Percentiles rank a stretch among this genome's conserved stretches.
These are phyloP conservation scores for Penicillium olsonii DNA, from an alignment of 2,329 filamentous ascomycete genomes.

Conservation along the genomic window DNA sequence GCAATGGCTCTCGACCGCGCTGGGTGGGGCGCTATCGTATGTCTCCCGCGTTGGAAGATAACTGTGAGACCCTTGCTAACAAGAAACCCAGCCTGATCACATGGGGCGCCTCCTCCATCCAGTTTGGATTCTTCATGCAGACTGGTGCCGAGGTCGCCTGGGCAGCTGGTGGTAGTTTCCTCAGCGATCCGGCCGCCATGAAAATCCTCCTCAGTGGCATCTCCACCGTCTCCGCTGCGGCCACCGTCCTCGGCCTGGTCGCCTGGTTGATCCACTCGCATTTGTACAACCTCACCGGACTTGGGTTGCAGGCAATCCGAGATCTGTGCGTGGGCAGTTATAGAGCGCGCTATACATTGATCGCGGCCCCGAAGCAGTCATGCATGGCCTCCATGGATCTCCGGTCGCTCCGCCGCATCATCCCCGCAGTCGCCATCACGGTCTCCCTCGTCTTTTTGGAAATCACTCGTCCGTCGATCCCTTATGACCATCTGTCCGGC, in stretches of 20 bases:
- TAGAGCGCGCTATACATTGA: constrained; percentile 21
- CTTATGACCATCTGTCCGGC: constrained; percentile 39
- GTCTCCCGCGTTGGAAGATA: constrained; percentile 10
- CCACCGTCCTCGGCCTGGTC: constrained; percentile 27
- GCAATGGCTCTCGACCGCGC: constrained; percentile 27
- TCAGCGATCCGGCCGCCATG: constrained; percentile 39
- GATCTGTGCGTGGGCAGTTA: constrained; percentile 17
- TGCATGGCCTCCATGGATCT: constrained; percentile 20
- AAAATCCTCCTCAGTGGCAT: constrained; percentile 40
- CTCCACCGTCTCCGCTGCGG: constrained; percentile 27
- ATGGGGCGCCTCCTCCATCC: constrained; percentile 34
- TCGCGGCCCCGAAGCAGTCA: constrained; percentile 19
- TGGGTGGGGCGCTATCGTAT: constrained; percentile 33
- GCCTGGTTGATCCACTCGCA: constrained; percentile 32
- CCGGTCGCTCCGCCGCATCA: constrained; percentile 21
- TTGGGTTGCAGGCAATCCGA: constrained; percentile 23
- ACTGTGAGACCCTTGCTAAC: background rate
- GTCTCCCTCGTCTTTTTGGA: constrained; percentile 33
- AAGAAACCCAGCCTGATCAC: constrained; percentile 28
- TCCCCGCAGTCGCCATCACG: constrained; percentile 18
- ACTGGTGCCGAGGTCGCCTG: constrained; percentile 44
- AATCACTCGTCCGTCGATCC: constrained; percentile 32
- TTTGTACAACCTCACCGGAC: constrained; percentile 31
- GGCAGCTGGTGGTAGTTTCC: constrained; percentile 37
- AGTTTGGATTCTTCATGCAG: constrained; percentile 43